Base-by-base conservation (phyloP, 164 flowering plant species). In the grape (Vitis vinifera) region DNA sequence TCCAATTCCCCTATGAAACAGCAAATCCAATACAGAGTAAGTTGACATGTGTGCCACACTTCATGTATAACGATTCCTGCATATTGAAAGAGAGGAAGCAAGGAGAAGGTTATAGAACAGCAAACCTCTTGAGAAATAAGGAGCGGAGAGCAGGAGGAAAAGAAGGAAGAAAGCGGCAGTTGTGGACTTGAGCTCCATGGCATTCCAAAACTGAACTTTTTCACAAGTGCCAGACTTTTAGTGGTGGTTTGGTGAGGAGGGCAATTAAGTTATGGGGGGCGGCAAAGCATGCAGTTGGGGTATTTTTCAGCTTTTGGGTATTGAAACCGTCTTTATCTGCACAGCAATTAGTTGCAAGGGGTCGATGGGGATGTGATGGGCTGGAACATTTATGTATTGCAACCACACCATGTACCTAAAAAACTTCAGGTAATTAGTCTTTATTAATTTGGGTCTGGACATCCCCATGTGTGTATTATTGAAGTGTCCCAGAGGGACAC, bases 391-490 rank as follows among this genome's bases (percentile, higher is more conserved):
- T 71, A 83, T 81, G 79, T 64, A 12, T 44, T 64, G 59, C 50
- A 13, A 56, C 71, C 67, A 71, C 44, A 53, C 56, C 56, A 19
- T 44, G 2, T 10, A 60, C 65, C 37, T 68, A 37, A 37, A 37
- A 62, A 47, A 16, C 29, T 44, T 65, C 3, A 27, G 31, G 44
- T 59, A 13, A 12, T 31, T 17, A 11, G 37, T 2, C 5, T 10
- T 8, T 16, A 8, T 31, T 10, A 30, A 4, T 55, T 49, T 53
- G 55, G 50, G 56, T 52, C 29, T 9, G 53, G 80, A 80, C 84
- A 79, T 51, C 49, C 72, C 80, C 90, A 84, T 85, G 87, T 85
- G 87, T 80, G 76, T 65, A 75, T 83, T 76, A 79, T 87, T 83
- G 75, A 62, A 11, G 65, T 76, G 76, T 71, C 64, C 53, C 51